These are phyloP conservation scores for Colletotrichum liaoningense DNA, from an alignment of 2,329 filamentous ascomycete species.

Conservation along the genomic window DNA sequence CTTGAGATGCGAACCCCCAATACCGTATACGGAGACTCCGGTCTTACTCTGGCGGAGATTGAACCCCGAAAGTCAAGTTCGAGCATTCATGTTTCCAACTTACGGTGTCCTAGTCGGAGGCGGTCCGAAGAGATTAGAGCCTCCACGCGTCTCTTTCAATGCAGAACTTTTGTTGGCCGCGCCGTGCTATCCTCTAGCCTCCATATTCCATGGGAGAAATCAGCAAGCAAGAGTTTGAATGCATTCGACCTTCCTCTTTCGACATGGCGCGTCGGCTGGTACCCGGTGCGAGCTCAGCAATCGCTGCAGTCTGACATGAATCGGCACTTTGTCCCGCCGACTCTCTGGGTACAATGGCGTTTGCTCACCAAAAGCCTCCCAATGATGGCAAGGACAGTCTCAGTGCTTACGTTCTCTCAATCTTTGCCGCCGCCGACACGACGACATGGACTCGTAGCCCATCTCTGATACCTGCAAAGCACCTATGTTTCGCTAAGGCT, in stretches of 20 bases:
- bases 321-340: constrained; percentile 1
- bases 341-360: background rate
- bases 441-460: background rate
- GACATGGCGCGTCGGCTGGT: background rate
- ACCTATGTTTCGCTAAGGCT: background rate
- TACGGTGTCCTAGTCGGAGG: background rate
- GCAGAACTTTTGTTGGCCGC: background rate
- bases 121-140: background rate
- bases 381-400: background rate
- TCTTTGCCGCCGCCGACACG: background rate
- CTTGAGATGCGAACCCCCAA: background rate
- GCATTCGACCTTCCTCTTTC: constrained; percentile 16
- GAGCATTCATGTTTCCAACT: background rate
- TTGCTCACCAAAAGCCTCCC: background rate
- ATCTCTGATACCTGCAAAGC: background rate
- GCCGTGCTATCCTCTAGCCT: background rate
- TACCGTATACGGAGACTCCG: background rate
- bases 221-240: background rate
- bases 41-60: background rate
- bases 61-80: background rate
- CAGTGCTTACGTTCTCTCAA: background rate
- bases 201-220: background rate
- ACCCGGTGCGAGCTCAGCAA: background rate
- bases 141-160: background rate
- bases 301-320: background rate